phyloP scores from a whole-genome alignment of 768 basidiomycete species.

The Daedaleopsis nitida region DNA sequence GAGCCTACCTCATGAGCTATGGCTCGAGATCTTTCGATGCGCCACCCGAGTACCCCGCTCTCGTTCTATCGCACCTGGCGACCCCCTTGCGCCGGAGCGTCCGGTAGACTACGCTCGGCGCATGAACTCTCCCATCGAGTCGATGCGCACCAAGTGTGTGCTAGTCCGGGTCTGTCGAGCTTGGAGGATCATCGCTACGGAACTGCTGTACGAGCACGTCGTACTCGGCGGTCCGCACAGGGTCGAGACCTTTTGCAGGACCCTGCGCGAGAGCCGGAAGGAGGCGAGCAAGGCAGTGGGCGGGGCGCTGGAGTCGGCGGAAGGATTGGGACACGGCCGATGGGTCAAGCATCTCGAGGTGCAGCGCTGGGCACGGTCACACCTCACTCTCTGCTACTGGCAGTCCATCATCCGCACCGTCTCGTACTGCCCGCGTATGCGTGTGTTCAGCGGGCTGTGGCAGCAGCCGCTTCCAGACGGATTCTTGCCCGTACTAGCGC shows the following conservation, averaged over 20 bases:
- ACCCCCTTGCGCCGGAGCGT: slow-evolving; percentile 47
- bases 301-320: neutral
- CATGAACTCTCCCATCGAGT: slow-evolving; percentile 46
- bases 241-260: slow-evolving; percentile 40
- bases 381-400: slow-evolving; percentile 40
- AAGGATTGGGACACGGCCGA: slow-evolving; percentile 37
- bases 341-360: slow-evolving; percentile 54
- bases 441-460: slow-evolving; percentile 51
- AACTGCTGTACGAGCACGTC: slow-evolving; percentile 48
- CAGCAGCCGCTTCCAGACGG: slow-evolving; percentile 43
- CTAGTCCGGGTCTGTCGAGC: slow-evolving; percentile 49
- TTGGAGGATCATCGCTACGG: slow-evolving; percentile 47
- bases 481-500: slow-evolving; percentile 44
- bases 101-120: slow-evolving; percentile 47
- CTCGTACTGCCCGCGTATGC: slow-evolving; percentile 46
- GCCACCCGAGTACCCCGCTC: slow-evolving; percentile 50
- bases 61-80: slow-evolving; percentile 44
- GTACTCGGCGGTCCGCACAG: slow-evolving; percentile 47
- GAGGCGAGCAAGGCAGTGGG: slow-evolving; percentile 7
- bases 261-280: slow-evolving; percentile 31
- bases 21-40: slow-evolving; percentile 60
- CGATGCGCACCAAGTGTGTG: slow-evolving; percentile 52
- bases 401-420: slow-evolving; percentile 46
- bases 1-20: slow-evolving; percentile 43
- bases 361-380: slow-evolving; percentile 46